Evolutionary conservation across 192 early-diverging fungal species (phyloP).

Genomic region (Backusella liffmaniae): DNA sequence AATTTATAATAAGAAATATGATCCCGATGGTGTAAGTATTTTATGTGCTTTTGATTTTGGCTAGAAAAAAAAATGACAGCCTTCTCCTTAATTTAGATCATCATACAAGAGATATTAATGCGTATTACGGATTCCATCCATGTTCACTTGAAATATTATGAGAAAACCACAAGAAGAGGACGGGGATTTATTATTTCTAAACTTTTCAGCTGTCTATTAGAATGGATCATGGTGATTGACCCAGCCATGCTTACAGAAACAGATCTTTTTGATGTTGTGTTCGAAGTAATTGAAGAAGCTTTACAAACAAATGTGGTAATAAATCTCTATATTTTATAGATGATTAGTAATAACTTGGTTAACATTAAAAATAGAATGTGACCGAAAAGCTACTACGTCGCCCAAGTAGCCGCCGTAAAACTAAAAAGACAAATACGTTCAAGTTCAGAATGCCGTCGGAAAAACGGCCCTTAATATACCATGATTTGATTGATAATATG

Average conservation of each 20-base stretch:
- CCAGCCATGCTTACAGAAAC: slow-evolving; percentile 58
- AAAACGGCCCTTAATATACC: slow-evolving; percentile 18
- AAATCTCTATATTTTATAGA: not conserved
- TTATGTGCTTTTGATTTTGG: not conserved
- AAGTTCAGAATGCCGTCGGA: slow-evolving; percentile 34
- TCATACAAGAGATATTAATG: slow-evolving; percentile 58
- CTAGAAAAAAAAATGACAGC: not conserved
- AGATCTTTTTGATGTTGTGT: slow-evolving; percentile 63
- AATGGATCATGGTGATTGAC: slow-evolving; percentile 74
- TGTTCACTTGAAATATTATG: slow-evolving; percentile 61
- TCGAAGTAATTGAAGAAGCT: slow-evolving; percentile 65
- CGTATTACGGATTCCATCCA: slow-evolving; percentile 66
- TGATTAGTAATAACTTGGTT: not conserved
- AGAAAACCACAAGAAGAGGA: slow-evolving; percentile 39
- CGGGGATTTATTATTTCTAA: slow-evolving; percentile 54
- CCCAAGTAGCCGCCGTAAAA: not conserved
- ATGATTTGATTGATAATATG: slow-evolving; percentile 17
- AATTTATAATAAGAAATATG: slow-evolving; percentile 49
- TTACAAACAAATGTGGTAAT: slow-evolving; percentile 29
- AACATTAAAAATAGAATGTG: slow-evolving; percentile 18
- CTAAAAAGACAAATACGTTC: slow-evolving; percentile 19
- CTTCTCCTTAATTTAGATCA: slow-evolving; percentile 28
- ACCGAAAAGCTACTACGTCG: slow-evolving; percentile 35
- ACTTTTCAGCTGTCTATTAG: slow-evolving; percentile 67
- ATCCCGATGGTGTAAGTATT: slow-evolving; percentile 52